Base-by-base conservation (phyloP, 1,139 yeast species). In the Candida sp. region DNA sequence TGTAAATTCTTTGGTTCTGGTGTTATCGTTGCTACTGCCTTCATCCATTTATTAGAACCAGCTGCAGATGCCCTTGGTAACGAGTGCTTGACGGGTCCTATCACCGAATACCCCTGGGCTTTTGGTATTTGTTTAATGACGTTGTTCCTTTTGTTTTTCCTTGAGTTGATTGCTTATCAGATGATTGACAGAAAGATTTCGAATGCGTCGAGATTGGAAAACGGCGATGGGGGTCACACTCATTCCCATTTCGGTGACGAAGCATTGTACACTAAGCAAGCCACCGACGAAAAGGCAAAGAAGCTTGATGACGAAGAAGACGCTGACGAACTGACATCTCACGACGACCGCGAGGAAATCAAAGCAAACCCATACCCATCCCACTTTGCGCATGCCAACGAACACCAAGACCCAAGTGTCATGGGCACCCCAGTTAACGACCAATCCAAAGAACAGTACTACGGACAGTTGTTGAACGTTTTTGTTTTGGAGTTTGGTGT, bases 1-100 rank as follows among this genome's bases (percentile, higher is more conserved):
- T 89, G 92, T 49, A 90, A 89, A 63, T 90, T 82, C 72, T 91
- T 92, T 66, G 98, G 98, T 54, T 87, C 96, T 1, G 98, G 98
- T 47, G 97, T 92, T 47, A 92, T 92, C 63, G 78, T 91, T 7
- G 94, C 97, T 1, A 92, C 97, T 1, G 92, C 96, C 0, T 88
- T 90, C 61, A 86, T 92, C 51, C 98, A 92, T 69, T 74, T 92
- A 54, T 74, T 92, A 59, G 85, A 86, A 59, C 97, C 97, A 0
- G 96, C 96, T 3, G 73, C 78, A 58, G 87, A 84, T 35, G 63
- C 70, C 11, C 68, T 75, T 27, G 50, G 62, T 7, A 58, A 69
- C 37, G 70, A 66, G 27, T 75, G 80, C 57, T 65, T 75, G 44
- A 75, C 75, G 7, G 76, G 73, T 1, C 60, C 63, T 1, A 69